Base-by-base conservation (phyloP, 352 stramenopile genomes). In the Phytophthora hybrid region DNA sequence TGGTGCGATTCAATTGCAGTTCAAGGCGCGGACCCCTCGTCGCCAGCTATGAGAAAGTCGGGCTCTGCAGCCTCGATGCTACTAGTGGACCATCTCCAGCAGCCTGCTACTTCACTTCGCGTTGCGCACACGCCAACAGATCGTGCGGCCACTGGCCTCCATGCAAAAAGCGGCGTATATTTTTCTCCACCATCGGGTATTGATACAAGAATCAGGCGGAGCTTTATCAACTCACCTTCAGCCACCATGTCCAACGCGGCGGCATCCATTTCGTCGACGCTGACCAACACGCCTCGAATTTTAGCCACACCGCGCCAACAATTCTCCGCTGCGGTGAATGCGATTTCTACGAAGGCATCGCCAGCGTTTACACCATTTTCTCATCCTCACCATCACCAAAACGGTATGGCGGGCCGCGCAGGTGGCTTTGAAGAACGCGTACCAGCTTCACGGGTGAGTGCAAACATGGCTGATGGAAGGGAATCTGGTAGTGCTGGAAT, bases 161-260 rank as follows among this genome's bases (percentile, higher is more conserved):
- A 93, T 59, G 26, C 73, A 13, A 91, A 88, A 37, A 66, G 62
- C 16, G 83, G 85, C 18, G 75, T 85, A 5, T 94, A 89, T 69
- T 86, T 76, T 41, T 81, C 82, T 21, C 89, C 89, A 8, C 89
- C 89, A n/a, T 64, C 86, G 31, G 86, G 80, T 21, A 80, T 93
- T 14, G 88, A 93, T 41, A 89, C 77, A 3, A 92, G 89, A 59
- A 69, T 84, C 19, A 90, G 84, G 61, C 87, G 86, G 26, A 85
- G 89, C 54, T 91, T 93, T 63, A 85, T 82, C 16, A 84, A 74
- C 9, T 94, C 89, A 2, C 84, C 88, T 0, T 91, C 83, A 5
- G 74, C 81, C 11, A 85, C 87, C 11, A 90, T 93, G 80, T 93
- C 87, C 6, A 93, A 87, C 60, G 88, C 87, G n/a, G 87, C 85